Evolutionary conservation across 2,329 filamentous ascomycete species (phyloP), one percentile per base, ranked within the genome.

Genomic region (Colletotrichum sp.): DNA sequence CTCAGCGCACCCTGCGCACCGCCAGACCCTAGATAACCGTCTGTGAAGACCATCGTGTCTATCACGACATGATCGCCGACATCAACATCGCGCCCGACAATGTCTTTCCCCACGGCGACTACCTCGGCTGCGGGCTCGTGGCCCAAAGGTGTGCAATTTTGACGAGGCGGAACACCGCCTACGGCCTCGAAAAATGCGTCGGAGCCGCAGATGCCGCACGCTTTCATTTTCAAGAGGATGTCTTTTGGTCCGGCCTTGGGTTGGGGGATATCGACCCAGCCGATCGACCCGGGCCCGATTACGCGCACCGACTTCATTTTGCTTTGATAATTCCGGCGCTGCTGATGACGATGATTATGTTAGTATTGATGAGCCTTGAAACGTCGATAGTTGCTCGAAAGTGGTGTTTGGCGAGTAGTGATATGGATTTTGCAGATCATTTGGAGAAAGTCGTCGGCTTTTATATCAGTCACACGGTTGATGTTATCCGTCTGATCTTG

Each of bases 41-140:
- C 70, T 1, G 34, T 15, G 32, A 72, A 72, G 2, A 39, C 70
- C 24, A 60, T 32, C 0, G 70, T 72, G 34, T 72, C 70, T 26
- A 72, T 39, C 22, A 72, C 70, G 6, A 72, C 70, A 4, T 68
- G 63, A 16, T 72, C 70, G 2, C 70, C 70, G 34, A 68, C 63
- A 0, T 67, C 32, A 5, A 72, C 26, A n/a, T 72, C 70, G 5
- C 44, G 48, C 9, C 44, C 34, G 12, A 26, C 32, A 22, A 60
- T 34, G 18, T 34, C 62, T 18, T 66, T 24, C 12, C 70, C 70
- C 3, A 72, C 55, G 12, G 55, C 48, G 9, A 64, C 52, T 8
- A 72, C 70, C 26, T 72, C 70, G 34, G 62, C 70, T 15, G 70
- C 70, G 0, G 70, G 70, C n/a, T 72, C 70, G 52, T 72, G 70